phyloP scores from a whole-genome alignment of 768 basidiomycete genomes.

The Boletus barrowsii region DNA sequence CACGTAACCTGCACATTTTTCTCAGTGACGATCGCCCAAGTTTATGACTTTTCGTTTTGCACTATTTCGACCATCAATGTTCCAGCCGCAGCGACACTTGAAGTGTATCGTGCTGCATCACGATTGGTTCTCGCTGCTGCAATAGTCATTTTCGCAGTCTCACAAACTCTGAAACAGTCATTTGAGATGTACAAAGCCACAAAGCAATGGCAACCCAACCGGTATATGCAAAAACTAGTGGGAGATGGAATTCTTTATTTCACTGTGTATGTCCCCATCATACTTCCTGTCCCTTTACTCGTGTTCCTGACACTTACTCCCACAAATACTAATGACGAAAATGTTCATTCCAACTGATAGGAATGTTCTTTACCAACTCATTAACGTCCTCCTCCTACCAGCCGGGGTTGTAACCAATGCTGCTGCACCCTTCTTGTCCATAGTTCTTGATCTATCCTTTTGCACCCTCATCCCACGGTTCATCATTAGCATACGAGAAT shows the following conservation, averaged over 20 bases:
- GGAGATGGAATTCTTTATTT: background rate
- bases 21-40: background rate
- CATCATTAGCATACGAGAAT: background rate
- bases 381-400: background rate
- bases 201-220: too few relatives aligned
- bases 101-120: too few relatives aligned
- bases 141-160: too few relatives aligned
- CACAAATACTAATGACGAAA: too few relatives aligned
- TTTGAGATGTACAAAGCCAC: too few relatives aligned
- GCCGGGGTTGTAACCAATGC: accelerated
- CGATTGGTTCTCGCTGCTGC: too few relatives aligned
- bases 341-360: background rate
- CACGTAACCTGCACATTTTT: too few relatives aligned
- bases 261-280: too few relatives aligned
- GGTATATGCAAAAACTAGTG: background rate
- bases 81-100: background rate
- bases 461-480: background rate
- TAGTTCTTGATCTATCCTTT: background rate
- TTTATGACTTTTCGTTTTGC: background rate
- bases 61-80: background rate
- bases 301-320: too few relatives aligned
- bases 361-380: background rate
- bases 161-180: too few relatives aligned
- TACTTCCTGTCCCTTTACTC: too few relatives aligned
- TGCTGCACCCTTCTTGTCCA: background rate